These are phyloP conservation scores for Niveomyces coronatus DNA, from an alignment of 2,329 filamentous ascomycete species.

Conservation along the genomic window DNA sequence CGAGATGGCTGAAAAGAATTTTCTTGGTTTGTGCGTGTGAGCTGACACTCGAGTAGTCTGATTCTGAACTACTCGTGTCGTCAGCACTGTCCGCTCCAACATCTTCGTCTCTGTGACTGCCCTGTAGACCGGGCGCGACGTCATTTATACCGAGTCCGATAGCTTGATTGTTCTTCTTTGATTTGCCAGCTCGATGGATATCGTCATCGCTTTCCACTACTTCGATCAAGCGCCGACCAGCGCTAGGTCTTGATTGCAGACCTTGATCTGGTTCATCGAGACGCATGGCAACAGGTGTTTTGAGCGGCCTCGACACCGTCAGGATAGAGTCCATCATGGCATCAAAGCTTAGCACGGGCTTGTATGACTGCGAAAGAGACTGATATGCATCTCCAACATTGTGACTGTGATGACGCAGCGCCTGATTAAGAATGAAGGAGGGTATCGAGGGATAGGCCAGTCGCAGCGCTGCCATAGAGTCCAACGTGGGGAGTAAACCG, in stretches of 20 bases:
- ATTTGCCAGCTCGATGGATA: background rate
- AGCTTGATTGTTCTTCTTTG: constrained; percentile 1
- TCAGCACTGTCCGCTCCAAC: background rate
- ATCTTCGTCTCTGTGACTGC: background rate
- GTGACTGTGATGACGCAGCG: constrained; percentile 23
- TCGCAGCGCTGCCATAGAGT: constrained; percentile 23
- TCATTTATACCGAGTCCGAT: constrained; percentile 1
- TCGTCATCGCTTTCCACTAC: constrained; percentile 10
- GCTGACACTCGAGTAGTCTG: constrained; percentile 6
- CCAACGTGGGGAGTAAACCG: constrained; percentile 5
- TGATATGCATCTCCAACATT: constrained; percentile 29
- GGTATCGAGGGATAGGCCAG: constrained; percentile 33
- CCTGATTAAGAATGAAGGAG: constrained; percentile 23
- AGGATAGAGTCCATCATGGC: constrained; percentile 23
- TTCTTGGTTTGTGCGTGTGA: background rate
- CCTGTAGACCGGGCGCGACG: background rate
- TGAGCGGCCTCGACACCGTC: constrained; percentile 8
- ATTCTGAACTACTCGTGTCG: constrained; percentile 3
- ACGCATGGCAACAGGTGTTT: background rate
- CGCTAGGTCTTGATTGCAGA: background rate
- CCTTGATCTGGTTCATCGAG: background rate
- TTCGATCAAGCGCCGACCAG: constrained; percentile 10
- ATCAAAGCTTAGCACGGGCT: constrained; percentile 22
- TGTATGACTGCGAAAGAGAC: constrained; percentile 22
- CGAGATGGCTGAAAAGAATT: too few relatives aligned